Evolutionary conservation across 352 stramenopile species (phyloP).

Genomic region (Phytophthora pini): DNA sequence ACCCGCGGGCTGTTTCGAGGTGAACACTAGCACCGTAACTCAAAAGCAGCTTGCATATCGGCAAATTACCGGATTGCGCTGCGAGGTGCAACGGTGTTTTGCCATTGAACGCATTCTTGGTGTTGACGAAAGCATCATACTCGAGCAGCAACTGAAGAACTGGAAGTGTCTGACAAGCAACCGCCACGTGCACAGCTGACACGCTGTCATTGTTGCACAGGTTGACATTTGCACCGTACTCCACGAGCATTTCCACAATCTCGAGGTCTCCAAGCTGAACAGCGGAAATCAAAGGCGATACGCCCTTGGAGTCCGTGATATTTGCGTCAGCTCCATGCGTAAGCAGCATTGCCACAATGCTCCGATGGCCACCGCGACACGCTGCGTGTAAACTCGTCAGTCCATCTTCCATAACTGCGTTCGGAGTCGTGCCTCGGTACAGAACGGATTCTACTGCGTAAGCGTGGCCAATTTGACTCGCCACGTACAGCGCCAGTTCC

Average conservation of each 20-base stretch:
- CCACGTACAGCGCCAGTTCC: constrained; percentile 60
- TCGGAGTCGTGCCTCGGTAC: constrained; percentile 48
- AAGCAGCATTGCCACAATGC: constrained; percentile 56
- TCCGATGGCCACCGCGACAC: constrained; percentile 48
- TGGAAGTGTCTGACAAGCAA: constrained; percentile 46
- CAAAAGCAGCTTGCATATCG: constrained; percentile 60
- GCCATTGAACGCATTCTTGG: constrained; percentile 49
- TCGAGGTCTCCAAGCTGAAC: constrained; percentile 54
- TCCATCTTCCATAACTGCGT: constrained; percentile 44
- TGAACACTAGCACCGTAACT: constrained; percentile 37
- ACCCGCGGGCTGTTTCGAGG: constrained; percentile 34
- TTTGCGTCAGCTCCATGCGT: constrained; percentile 54
- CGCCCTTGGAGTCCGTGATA: constrained; percentile 40
- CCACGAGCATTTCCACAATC: constrained; percentile 55
- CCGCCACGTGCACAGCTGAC: constrained; percentile 56
- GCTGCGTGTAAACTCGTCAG: constrained; percentile 57
- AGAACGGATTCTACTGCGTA: constrained; percentile 57
- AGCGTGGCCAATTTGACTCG: constrained; percentile 53
- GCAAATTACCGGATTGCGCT: constrained; percentile 52
- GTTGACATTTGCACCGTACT: constrained; percentile 60
- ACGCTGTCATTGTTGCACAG: constrained; percentile 48
- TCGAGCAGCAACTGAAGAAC: constrained; percentile 54
- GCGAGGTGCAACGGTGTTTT: constrained; percentile 70
- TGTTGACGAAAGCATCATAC: constrained; percentile 58
- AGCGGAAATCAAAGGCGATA: constrained; percentile 59